Evolutionary conservation across 2,329 filamentous ascomycete genomes (phyloP).

Genomic region (Alternaria conjuncta): DNA sequence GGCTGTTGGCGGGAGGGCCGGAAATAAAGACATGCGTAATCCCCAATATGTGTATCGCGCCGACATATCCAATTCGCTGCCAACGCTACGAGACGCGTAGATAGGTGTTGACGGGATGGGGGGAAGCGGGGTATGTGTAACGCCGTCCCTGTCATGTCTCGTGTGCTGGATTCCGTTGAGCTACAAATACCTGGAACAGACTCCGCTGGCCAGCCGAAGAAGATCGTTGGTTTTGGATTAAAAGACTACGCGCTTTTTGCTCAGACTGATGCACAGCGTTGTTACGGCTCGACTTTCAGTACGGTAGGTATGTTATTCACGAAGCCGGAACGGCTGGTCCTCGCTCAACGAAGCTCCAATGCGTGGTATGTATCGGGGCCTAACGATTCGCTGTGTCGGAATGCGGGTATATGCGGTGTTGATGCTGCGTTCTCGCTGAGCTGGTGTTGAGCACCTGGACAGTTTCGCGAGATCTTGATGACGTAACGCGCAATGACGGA

Average conservation of each 20-base stretch:
- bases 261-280: not conserved
- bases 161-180: not conserved
- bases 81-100: not conserved
- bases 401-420: not conserved
- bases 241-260: not conserved
- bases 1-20: not conserved
- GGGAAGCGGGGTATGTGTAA: not conserved
- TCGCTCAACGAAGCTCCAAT: not conserved
- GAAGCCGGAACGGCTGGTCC: not conserved
- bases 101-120: not conserved
- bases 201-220: not conserved
- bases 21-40: not conserved
- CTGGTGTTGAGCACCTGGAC: not conserved
- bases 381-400: not conserved
- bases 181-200: not conserved
- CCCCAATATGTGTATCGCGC: too few relatives aligned
- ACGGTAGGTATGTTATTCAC: rapidly evolving
- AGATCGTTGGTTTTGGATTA: not conserved
- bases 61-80: not conserved
- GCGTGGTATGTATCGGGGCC: not conserved
- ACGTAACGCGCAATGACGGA: conserved; percentile 12
- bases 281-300: not conserved
- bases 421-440: not conserved
- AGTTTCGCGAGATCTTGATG: not conserved
- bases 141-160: not conserved